phyloP scores from a whole-genome alignment of 768 basidiomycete species.

The Lentinula aciculospora region DNA sequence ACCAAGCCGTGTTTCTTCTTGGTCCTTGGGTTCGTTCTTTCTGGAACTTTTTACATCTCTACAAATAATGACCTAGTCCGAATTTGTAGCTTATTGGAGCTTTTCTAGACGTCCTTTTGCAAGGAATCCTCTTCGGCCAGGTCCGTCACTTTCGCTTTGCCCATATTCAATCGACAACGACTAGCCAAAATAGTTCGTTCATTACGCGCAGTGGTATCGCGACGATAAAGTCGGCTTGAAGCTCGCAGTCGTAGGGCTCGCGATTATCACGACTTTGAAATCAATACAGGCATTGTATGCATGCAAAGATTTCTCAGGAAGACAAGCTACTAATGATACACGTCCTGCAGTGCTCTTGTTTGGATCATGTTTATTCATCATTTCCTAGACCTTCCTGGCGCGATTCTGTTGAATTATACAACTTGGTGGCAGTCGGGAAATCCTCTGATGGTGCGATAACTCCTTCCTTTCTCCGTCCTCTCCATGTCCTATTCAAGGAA shows the following conservation, averaged over 20 bases:
- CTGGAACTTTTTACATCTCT: too few species aligned
- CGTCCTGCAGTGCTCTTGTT: slow-evolving; percentile 17
- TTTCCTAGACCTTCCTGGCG: slow-evolving; percentile 22
- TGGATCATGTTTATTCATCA: slow-evolving; percentile 24
- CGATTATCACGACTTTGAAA: slow-evolving; percentile 22
- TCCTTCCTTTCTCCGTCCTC: not conserved
- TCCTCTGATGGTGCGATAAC: slow-evolving; percentile 20
- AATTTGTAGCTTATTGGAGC: slow-evolving; percentile 21
- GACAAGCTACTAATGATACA: not conserved
- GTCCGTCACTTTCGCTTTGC: slow-evolving; percentile 9
- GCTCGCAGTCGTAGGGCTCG: slow-evolving; percentile 18
- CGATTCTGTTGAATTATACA: slow-evolving; percentile 23
- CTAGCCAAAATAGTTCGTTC: slow-evolving; percentile 17
- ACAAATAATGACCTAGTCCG: not conserved
- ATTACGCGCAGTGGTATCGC: slow-evolving; percentile 19
- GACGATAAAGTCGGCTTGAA: slow-evolving; percentile 17
- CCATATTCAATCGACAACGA: not conserved
- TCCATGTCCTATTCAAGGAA: not conserved
- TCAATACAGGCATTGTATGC: slow-evolving; percentile 26
- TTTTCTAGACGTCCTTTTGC: slow-evolving; percentile 22
- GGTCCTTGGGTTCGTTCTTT: slow-evolving; percentile 27
- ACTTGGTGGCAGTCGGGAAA: slow-evolving; percentile 28
- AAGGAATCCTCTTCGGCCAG: slow-evolving; percentile 25
- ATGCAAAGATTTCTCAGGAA: not conserved
- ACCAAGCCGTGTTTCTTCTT: slow-evolving; percentile 19